Evolutionary conservation across 768 basidiomycete species (phyloP).

Genomic region (Tylopilus sp.): DNA sequence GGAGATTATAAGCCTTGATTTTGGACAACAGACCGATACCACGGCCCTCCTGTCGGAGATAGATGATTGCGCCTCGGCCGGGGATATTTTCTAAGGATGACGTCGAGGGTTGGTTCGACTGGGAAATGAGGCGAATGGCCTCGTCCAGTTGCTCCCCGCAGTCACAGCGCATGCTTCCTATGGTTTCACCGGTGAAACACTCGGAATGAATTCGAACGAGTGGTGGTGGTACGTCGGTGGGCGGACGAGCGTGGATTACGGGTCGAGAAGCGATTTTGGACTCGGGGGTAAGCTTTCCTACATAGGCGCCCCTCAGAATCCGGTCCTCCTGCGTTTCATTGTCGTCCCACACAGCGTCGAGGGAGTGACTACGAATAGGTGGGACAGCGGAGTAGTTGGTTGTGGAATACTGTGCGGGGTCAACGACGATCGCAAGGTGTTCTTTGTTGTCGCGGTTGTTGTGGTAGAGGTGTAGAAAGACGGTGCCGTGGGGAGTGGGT

Average conservation of each 20-base stretch:
- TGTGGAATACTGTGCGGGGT: conserved; percentile 78
- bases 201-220: conserved; percentile 96
- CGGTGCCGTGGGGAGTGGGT: conserved; percentile 91
- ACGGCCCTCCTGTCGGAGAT: conserved; percentile 95
- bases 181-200: conserved; percentile 97
- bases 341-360: conserved; percentile 83
- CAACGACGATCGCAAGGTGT: conserved; percentile 93
- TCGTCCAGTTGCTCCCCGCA: conserved; percentile 99
- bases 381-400: conserved; percentile 35
- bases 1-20: conserved; percentile 95
- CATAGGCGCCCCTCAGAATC: conserved; percentile 89
- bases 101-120: conserved; percentile 53
- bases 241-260: conserved; percentile 13
- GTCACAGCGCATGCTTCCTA: conserved; percentile 98
- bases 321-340: conserved; percentile 92
- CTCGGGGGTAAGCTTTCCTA: conserved; percentile 70
- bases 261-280: conserved; percentile 44
- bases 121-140: conserved; percentile 85
- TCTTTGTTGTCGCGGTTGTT: conserved; percentile 92
- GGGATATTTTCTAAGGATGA: conserved; percentile 48
- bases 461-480: conserved; percentile 93
- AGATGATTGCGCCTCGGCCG: conserved; percentile 89
- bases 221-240: conserved; percentile 55
- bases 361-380: conserved; percentile 75
- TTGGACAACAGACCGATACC: conserved; percentile 96